Conservation (phyloP, 176 grass and related monocot genomes). For the Thalia dealbata region DNA sequence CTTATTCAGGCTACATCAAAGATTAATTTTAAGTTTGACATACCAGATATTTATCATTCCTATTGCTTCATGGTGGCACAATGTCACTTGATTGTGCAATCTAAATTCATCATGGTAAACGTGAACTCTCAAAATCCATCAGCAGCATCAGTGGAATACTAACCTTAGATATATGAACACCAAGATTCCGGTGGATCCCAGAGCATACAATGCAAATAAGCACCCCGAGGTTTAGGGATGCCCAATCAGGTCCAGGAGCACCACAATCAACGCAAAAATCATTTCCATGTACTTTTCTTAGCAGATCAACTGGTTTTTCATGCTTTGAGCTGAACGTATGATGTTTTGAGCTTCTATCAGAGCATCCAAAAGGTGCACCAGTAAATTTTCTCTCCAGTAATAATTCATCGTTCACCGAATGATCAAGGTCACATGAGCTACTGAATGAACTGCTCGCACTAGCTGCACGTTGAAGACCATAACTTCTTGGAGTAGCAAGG, state of each 20-base stretch:
- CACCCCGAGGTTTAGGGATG: slow-evolving; percentile 87
- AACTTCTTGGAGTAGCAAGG: slow-evolving; percentile 51
- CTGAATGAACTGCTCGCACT: slow-evolving; percentile 85
- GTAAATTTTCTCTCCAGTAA: slow-evolving; percentile 49
- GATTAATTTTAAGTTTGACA: too few species aligned
- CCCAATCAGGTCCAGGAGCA: slow-evolving; percentile 81
- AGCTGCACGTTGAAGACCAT: slow-evolving; percentile 52
- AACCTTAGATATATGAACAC: slow-evolving; percentile 99
- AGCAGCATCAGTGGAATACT: background rate
- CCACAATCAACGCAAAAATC: slow-evolving; percentile 78
- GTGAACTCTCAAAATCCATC: too few species aligned
- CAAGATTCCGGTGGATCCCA: slow-evolving; percentile 89
- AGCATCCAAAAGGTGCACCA: slow-evolving; percentile 72
- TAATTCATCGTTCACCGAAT: slow-evolving; percentile 62
- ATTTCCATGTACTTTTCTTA: slow-evolving; percentile 79
- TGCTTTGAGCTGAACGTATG: slow-evolving; percentile 65
- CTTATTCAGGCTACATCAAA: too few species aligned
- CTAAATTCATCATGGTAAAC: background rate
- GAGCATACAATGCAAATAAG: slow-evolving; percentile 97
- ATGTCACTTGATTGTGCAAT: background rate
- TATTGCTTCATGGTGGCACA: background rate
- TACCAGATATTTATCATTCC: too few species aligned
- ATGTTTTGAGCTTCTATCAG: slow-evolving; percentile 52
- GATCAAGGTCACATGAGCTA: slow-evolving; percentile 85
- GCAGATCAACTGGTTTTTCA: slow-evolving; percentile 92